A percentile compares a stretch with the other conserved stretches of the same genome.
phyloP scores from a whole-genome alignment of 2,329 filamentous ascomycete genomes.

The Aspergillus ibericus region DNA sequence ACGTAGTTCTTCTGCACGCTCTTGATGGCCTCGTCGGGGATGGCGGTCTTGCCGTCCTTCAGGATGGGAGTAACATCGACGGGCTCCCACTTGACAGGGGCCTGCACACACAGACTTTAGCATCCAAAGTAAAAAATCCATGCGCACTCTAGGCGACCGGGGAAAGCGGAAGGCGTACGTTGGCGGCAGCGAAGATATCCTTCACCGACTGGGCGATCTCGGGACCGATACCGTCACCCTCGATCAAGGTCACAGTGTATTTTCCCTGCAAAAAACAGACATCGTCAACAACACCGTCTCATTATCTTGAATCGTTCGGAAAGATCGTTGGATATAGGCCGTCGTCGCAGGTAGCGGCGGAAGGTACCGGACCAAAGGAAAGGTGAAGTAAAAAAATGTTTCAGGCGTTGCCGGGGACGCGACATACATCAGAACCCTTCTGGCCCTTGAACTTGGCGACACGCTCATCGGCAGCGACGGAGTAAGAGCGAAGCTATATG shows the following conservation, averaged over 20 bases:
- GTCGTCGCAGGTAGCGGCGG: constrained; percentile 18
- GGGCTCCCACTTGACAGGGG: constrained; percentile 93
- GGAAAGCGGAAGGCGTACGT: constrained; percentile 55
- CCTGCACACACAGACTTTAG: constrained; percentile 52
- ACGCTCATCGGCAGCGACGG: constrained; percentile 57
- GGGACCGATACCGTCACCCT: constrained; percentile 97
- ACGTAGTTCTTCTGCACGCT: constrained; percentile 96
- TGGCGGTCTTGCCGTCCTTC: constrained; percentile 93
- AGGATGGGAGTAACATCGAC: constrained; percentile 93
- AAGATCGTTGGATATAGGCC: background rate
- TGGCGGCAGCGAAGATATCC: constrained; percentile 95
- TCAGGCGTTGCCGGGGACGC: constrained; percentile 18
- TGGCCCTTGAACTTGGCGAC: constrained; percentile 92
- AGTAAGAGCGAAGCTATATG: constrained; percentile 61
- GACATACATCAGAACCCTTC: constrained; percentile 81
- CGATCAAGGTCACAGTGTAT: constrained; percentile 94
- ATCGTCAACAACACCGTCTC: constrained; percentile 19
- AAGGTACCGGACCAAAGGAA: constrained; percentile 28
- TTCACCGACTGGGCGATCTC: constrained; percentile 98
- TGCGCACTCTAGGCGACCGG: constrained; percentile 1
- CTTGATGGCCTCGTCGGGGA: constrained; percentile 87
- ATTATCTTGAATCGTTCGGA: constrained; percentile 1
- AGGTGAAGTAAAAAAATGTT: constrained; percentile 23
- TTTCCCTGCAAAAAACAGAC: constrained; percentile 65
- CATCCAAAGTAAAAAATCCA: background rate